Evolutionary conservation across 805 yeast genomes (phyloP).

Genomic region (Candida bentonensis): DNA sequence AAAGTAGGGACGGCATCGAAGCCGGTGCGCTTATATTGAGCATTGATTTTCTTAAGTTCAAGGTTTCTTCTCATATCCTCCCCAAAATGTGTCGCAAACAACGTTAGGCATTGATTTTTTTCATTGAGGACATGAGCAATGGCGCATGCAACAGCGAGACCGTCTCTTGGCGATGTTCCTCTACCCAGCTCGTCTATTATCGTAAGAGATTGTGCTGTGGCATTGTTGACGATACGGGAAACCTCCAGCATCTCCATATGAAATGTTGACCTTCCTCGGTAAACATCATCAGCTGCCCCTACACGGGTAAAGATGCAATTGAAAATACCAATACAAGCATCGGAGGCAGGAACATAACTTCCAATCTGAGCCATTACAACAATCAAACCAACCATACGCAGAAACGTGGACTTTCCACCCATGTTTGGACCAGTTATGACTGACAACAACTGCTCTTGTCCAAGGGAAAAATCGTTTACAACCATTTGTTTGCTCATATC

Average conservation of each 20-base stretch:
- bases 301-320: conserved; percentile 70
- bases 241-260: conserved; percentile 91
- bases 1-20: neutral
- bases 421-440: conserved; percentile 79
- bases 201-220: conserved; percentile 56
- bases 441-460: conserved; percentile 25
- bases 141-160: conserved; percentile 74
- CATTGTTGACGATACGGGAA: conserved; percentile 47
- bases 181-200: conserved; percentile 82
- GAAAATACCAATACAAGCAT: conserved; percentile 51
- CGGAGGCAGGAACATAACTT: conserved; percentile 53
- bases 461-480: conserved; percentile 28
- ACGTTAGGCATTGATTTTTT: conserved; percentile 47
- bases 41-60: conserved; percentile 7
- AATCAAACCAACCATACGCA: conserved; percentile 55
- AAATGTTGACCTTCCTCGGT: conserved; percentile 49
- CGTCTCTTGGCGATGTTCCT: conserved; percentile 78
- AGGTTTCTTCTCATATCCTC: conserved; percentile 34
- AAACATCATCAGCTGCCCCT: conserved; percentile 67
- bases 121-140: conserved; percentile 42
- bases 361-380: conserved; percentile 68
- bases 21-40: neutral
- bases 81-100: conserved; percentile 85
- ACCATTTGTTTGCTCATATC: conserved; percentile 27
- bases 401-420: conserved; percentile 78